Base-by-base conservation (phyloP, 2,329 filamentous ascomycete genomes). In the Apiospora pterosperma region DNA sequence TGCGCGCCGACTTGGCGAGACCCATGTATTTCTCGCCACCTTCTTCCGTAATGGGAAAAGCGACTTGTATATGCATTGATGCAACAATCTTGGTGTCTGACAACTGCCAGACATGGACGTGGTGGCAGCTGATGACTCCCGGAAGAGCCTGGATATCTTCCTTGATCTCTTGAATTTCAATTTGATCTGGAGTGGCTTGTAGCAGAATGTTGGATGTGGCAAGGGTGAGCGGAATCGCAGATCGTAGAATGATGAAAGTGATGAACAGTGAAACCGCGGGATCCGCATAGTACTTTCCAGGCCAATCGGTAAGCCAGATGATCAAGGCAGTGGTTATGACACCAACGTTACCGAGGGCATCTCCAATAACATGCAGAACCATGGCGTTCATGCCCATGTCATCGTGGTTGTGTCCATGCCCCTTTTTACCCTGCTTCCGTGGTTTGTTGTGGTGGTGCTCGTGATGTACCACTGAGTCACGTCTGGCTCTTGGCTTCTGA, bases 91-190 rank as follows among this genome's bases (percentile, higher is more conserved):
- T 97, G 62, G 93, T 96, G 75, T 98, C 95, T 19, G 92, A 97
- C 38, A 99, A 86, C 77, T 98, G 95, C 96, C 96, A 99, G 67
- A 99, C 93, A 76, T 99, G 96, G 25, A 99, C 85, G 76, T 99
- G 95, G 78, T 99, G 96, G 74, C 93, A 97, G 75, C 91, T 93
- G 67, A 96, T 83, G 59, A 99, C 91, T 48, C 94, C 94, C 0
- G 91, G 90, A 6, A 99, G 87, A 19, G 86, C 81, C 74, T 94
- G 88, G 63, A 99, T 97, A 75, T 99, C 96, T 69, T 95, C 90
- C 69, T 93, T 92, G 77, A 99, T 95, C 66, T 98, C 92, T 69
- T 94, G 90, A 64, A 97, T 88, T 70, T 90, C 90, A 71, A 99
- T 89, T 63, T 95, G 92, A 65, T 93, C 90, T 0, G 96, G 96